Conservation (phyloP, 306 rosid species). For the Lathyrus aphaca region DNA sequence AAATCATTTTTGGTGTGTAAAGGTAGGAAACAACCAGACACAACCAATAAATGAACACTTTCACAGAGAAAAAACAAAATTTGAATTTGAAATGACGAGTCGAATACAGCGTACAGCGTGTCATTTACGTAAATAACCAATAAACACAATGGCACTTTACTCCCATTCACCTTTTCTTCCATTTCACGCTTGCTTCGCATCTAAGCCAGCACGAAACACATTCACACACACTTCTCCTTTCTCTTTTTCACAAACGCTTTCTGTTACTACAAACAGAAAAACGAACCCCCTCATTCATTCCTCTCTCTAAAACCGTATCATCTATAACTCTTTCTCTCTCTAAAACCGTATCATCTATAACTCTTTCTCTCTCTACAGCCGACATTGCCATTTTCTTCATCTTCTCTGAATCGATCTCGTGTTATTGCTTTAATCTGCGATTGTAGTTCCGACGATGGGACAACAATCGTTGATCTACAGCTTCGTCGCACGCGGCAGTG, state of each 20-base stretch:
- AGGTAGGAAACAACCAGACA: too few species aligned
- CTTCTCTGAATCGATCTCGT: slow-evolving; percentile 15
- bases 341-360: not conserved
- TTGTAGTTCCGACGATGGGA: slow-evolving; percentile 71
- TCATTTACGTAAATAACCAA: slow-evolving; percentile 49
- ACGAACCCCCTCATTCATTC: not conserved
- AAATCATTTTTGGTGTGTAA: too few species aligned
- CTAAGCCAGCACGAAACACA: slow-evolving; percentile 46
- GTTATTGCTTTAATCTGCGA: slow-evolving; percentile 27
- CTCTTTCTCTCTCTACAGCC: slow-evolving; percentile 37
- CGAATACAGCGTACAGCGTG: slow-evolving; percentile 23
- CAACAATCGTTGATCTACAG: slow-evolving; percentile 95
- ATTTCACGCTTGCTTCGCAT: slow-evolving; percentile 56
- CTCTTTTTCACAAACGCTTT: slow-evolving; percentile 9
- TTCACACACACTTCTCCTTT: not conserved
- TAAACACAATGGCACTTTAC: slow-evolving; percentile 36
- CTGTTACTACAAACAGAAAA: slow-evolving; percentile 20
- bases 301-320: slow-evolving; percentile 6
- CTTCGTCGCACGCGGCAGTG: slow-evolving; percentile 88
- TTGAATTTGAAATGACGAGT: not conserved
- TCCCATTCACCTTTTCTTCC: slow-evolving; percentile 41
- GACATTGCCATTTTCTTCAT: not conserved
- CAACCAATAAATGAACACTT: too few species aligned
- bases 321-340: slow-evolving; percentile 35
- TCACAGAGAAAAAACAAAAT: not conserved